Percentiles rank a stretch among this genome's conserved stretches.
These are phyloP conservation scores for Rhodotorula sp. DNA, from an alignment of 1,284 basidiomycete genomes.

Conservation along the genomic window DNA sequence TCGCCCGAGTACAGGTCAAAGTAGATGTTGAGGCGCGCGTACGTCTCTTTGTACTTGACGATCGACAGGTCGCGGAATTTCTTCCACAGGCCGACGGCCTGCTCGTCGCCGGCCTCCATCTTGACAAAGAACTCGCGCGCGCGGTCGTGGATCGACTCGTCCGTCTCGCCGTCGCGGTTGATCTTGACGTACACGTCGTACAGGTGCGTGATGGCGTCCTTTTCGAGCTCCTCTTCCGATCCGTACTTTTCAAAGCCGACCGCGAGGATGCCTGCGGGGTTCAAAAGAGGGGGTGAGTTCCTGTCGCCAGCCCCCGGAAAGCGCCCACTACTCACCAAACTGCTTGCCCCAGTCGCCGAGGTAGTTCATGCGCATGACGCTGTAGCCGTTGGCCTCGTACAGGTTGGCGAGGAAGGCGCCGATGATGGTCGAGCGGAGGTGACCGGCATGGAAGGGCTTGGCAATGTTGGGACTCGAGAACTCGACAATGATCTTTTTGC, in stretches of 20 bases:
- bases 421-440: constrained; percentile 94
- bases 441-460: constrained; percentile 97
- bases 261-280: constrained; percentile 73
- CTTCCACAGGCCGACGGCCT: constrained; percentile 81
- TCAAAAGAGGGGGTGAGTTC: too few relatives aligned
- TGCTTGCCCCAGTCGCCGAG: constrained; percentile 56
- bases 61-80: constrained; percentile 91
- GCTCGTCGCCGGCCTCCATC: constrained; percentile 89
- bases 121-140: constrained; percentile 90
- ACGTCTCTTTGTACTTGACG: constrained; percentile 86
- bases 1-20: constrained; percentile 96
- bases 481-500: constrained; percentile 76
- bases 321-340: too few relatives aligned
- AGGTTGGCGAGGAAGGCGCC: constrained; percentile 90
- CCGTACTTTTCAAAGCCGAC: constrained; percentile 92
- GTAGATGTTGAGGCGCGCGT: constrained; percentile 82
- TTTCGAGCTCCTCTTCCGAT: constrained; percentile 73
- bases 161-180: constrained; percentile 68
- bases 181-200: constrained; percentile 94
- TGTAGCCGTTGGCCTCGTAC: constrained; percentile 91
- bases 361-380: constrained; percentile 88
- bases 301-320: too few relatives aligned
- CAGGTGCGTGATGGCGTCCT: constrained; percentile 91
- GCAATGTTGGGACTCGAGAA: constrained; percentile 98
- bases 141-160: constrained; percentile 65